Conservation (phyloP, 805 yeast genomes). For the Myxozyma nipponensis region DNA sequence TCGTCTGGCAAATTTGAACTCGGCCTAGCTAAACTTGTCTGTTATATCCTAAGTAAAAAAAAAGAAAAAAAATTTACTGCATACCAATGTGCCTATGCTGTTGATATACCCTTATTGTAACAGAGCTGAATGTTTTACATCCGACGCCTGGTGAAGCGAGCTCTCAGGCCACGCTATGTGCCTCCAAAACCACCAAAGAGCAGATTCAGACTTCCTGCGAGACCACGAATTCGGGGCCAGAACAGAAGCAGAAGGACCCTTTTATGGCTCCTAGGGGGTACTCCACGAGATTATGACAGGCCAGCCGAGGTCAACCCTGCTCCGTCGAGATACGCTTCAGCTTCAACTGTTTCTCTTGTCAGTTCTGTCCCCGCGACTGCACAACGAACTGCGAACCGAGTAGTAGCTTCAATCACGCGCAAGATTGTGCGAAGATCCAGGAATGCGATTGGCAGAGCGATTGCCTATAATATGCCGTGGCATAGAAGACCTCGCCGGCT, state of each 20-base stretch:
- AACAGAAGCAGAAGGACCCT: neutral
- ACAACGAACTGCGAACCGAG: neutral
- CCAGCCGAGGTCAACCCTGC: neutral
- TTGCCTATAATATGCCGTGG: constrained; percentile 23
- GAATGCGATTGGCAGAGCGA: constrained; percentile 15
- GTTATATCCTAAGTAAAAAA: too few species aligned
- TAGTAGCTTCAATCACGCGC: constrained; percentile 4
- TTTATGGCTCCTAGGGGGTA: neutral
- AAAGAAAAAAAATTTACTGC: too few species aligned
- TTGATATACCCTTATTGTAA: too few species aligned
- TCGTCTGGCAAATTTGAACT: too few species aligned
- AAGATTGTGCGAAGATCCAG: constrained; percentile 6
- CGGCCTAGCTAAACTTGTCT: too few species aligned
- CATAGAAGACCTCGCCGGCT: constrained; percentile 14
- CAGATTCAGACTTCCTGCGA: neutral
- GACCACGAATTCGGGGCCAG: neutral
- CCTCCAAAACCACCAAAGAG: constrained; percentile 14
- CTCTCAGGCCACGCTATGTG: constrained; percentile 12
- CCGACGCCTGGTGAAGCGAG: neutral
- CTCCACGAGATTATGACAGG: neutral
- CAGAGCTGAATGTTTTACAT: neutral
- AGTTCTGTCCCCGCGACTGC: neutral
- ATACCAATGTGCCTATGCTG: too few species aligned
- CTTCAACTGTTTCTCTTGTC: neutral
- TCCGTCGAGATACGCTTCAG: neutral